Percentiles rank a stretch among this genome's conserved stretches.
Conservation (phyloP, 768 basidiomycete genomes). For the Boletus rubroflammeus region DNA sequence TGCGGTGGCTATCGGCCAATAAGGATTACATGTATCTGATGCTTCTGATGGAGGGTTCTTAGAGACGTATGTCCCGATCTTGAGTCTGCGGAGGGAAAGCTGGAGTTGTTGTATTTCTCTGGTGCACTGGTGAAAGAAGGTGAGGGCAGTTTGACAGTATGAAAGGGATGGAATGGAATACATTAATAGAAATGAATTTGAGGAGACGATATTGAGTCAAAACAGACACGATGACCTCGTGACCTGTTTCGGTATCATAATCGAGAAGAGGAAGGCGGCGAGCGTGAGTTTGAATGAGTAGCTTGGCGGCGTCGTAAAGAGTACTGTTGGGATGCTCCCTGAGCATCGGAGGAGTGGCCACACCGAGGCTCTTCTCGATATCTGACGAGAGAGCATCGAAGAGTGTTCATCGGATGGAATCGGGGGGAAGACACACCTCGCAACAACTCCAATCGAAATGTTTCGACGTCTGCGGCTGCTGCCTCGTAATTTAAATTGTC, state of each 20-base stretch:
- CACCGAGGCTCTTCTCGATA: slow-evolving; percentile 89
- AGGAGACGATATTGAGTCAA: slow-evolving; percentile 96
- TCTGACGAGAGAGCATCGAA: slow-evolving; percentile 45
- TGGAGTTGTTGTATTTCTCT: slow-evolving; percentile 82
- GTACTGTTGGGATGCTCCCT: slow-evolving; percentile 85
- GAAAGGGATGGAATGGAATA: slow-evolving; percentile 35
- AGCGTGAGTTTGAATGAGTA: slow-evolving; percentile 93
- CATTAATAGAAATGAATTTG: slow-evolving; percentile 98
- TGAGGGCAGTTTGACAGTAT: slow-evolving; percentile 4
- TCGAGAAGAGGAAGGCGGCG: slow-evolving; percentile 93
- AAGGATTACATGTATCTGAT: slow-evolving; percentile 62
- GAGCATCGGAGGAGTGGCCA: slow-evolving; percentile 87
- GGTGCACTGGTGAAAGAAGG: slow-evolving; percentile 56
- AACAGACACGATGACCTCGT: slow-evolving; percentile 93
- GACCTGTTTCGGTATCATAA: slow-evolving; percentile 87
- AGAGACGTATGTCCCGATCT: slow-evolving; percentile 90
- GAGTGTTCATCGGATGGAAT: slow-evolving; percentile 7
- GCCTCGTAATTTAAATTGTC: slow-evolving; percentile 76
- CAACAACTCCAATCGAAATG: slow-evolving; percentile 81
- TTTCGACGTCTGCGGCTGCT: slow-evolving; percentile 88
- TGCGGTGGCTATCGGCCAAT: slow-evolving; percentile 89
- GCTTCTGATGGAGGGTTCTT: slow-evolving; percentile 43
- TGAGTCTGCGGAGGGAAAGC: slow-evolving; percentile 75
- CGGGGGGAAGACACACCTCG: slow-evolving; percentile 56
- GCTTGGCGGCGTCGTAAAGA: slow-evolving; percentile 84